Evolutionary conservation across 164 flowering plant genomes (phyloP), one percentile per base, ranked within the genome.

Genomic region (Chimonanthus praecox): DNA sequence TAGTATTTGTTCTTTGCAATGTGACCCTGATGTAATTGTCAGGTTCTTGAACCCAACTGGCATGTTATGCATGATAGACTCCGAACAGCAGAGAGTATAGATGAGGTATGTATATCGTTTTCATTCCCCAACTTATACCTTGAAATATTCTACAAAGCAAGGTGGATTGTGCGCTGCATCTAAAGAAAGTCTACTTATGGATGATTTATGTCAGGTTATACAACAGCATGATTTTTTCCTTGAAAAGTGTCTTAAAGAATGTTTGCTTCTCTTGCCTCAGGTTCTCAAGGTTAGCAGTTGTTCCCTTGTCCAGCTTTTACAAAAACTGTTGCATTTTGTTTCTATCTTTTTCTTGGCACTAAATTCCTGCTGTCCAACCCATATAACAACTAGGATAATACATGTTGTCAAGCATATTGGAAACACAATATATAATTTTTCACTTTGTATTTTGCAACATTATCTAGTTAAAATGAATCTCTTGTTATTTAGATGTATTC

Each of bases 31-130:
- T 11, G 3, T 7, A 9, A 63, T 63, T 84, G 77, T 76, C 87
- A 92, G 97, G 99, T 94, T 83, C 84, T 96, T 73, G 99, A 94
- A 82, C 97, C 97, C 50, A 92, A 92, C 81, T 96, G 97, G 97
- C 98, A 92, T 74, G 82, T 89, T 74, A 89, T 96, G 97, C 89
- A 88, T 66, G 79, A 77, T 77, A 85, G 88, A 78, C 89, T 96
- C 82, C 91, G 85, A 75, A 84, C 85, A 69, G 97, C 97, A 71
- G 94, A 87, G 82, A 96, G 98, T 83, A 89, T 96, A 74, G 98
- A 94, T 77, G 98, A 96, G 98, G 99, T 94, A 6, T 77, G 74
- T 13, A 15, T 49, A 58, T 73, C 51, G 45, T 66, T 67, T 45
- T 67, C 60, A 3, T 54, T n/a, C 33, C 4, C 9, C 7, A 47